phyloP scores from a whole-genome alignment of 1,284 basidiomycete species.

The Ustilago shanxiensis region DNA sequence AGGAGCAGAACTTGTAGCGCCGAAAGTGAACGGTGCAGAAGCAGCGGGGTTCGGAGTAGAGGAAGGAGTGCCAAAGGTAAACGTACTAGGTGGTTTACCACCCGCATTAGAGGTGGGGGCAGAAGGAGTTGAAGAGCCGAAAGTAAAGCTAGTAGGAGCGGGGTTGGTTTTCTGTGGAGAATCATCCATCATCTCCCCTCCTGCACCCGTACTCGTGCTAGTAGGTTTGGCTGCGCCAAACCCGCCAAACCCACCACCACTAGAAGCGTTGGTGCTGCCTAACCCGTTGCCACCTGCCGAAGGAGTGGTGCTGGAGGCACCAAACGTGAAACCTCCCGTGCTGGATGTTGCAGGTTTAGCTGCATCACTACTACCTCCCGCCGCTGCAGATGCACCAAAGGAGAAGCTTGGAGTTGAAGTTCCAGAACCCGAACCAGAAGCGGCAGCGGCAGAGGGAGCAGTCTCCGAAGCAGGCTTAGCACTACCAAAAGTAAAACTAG shows the following conservation, averaged over 20 bases:
- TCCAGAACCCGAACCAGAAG: slow-evolving; percentile 4
- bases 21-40: too few relatives aligned
- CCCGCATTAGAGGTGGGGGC: not conserved
- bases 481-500: slow-evolving; percentile 28
- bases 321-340: slow-evolving; percentile 27
- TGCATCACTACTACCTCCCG: not conserved
- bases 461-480: slow-evolving; percentile 10
- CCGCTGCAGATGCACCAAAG: slow-evolving; percentile 17
- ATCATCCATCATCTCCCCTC: slow-evolving; percentile 53
- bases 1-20: too few relatives aligned
- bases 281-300: not conserved
- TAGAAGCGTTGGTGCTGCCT: not conserved
- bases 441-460: not conserved
- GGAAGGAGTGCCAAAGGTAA: slow-evolving; percentile 26
- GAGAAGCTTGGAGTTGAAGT: slow-evolving; percentile 25
- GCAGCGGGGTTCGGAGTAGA: not conserved
- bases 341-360: slow-evolving; percentile 13
- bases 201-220: not conserved
- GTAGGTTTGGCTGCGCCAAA: slow-evolving; percentile 22
- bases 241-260: slow-evolving; percentile 25
- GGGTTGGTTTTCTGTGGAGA: slow-evolving; percentile 25
- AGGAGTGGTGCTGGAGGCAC: slow-evolving; percentile 3
- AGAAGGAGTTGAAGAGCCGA: slow-evolving; percentile 30
- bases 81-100: slow-evolving; percentile 12
- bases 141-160: slow-evolving; percentile 23